A percentile compares a stretch with the other conserved stretches of the same genome.
Evolutionary conservation across 2,329 filamentous ascomycete genomes (phyloP).

Genomic region (Pseudocercospora crystallina): DNA sequence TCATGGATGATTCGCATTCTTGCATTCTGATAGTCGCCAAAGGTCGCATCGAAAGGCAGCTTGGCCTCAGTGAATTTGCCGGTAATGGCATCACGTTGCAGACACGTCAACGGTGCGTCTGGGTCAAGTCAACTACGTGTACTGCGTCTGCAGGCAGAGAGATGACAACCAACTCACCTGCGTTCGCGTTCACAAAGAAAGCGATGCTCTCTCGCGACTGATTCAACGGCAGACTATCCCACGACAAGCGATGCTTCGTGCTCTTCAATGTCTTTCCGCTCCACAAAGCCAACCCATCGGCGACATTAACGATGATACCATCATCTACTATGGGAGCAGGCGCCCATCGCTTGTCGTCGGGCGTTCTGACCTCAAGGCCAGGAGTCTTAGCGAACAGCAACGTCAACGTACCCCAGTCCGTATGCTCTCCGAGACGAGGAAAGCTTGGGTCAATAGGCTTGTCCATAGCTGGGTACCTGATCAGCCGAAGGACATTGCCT

Average conservation of each 20-base stretch:
- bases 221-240: background rate
- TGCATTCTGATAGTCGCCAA: conserved; percentile 4
- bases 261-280: background rate
- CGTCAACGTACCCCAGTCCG: conserved; percentile 3
- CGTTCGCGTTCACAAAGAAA: conserved; percentile 3
- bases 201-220: conserved; percentile 5
- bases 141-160: background rate
- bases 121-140: background rate
- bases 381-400: background rate
- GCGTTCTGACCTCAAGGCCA: conserved; percentile 1
- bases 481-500: conserved; percentile 1
- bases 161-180: background rate
- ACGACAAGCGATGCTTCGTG: conserved; percentile 5
- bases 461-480: conserved; percentile 1
- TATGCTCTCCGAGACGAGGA: conserved; percentile 2
- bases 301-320: conserved; percentile 2
- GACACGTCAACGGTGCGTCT: conserved; percentile 1
- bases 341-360: background rate
- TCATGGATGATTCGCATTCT: conserved; percentile 3
- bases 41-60: conserved; percentile 2
- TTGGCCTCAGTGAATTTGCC: background rate
- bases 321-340: background rate
- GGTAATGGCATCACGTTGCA: background rate
- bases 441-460: conserved; percentile 1
- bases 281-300: conserved; percentile 1